A percentile compares a stretch with the other conserved stretches of the same genome.
These are phyloP conservation scores for Mimosa pudica DNA, from an alignment of 306 rosid species.

Conservation along the genomic window DNA sequence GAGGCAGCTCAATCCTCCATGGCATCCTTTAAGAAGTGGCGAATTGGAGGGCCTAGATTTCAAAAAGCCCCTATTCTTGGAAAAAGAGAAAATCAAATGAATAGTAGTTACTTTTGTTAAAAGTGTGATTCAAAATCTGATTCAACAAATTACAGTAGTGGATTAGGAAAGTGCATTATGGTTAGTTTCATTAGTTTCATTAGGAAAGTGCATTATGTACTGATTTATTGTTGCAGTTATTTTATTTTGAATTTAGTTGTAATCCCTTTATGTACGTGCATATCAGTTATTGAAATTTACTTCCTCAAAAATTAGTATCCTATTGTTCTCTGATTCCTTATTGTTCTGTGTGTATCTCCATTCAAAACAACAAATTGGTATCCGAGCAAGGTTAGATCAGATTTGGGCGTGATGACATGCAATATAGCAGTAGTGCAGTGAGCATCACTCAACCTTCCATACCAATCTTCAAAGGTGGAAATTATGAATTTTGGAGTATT, in stretches of 20 bases:
- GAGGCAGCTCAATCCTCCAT: constrained; percentile 95
- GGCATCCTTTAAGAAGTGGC: constrained; percentile 91
- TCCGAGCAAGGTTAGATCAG: background rate
- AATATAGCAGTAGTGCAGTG: background rate
- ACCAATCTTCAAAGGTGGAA: background rate
- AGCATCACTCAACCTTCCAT: background rate
- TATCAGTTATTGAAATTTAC: no score
- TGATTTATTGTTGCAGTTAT: no score
- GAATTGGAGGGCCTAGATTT: constrained; percentile 92
- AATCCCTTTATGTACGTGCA: no score
- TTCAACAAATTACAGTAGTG: no score
- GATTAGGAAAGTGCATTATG: no score
- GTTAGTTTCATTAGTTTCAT: no score
- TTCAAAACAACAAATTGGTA: background rate
- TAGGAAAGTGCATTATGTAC: no score
- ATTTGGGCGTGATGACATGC: background rate
- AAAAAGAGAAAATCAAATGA: constrained; percentile 75
- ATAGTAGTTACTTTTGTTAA: constrained; percentile 33
- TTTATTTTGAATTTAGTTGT: no score
- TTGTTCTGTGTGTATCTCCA: no score
- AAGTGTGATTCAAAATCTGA: no score
- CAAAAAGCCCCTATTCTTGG: constrained; percentile 77
- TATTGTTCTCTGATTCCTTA: no score
- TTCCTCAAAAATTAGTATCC: no score
- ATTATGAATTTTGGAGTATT: background rate